Percentiles rank a stretch among this genome's conserved stretches.
These are phyloP conservation scores for Lasiosphaeris hirsuta DNA, from an alignment of 495 filamentous ascomycete species.

Conservation along the genomic window DNA sequence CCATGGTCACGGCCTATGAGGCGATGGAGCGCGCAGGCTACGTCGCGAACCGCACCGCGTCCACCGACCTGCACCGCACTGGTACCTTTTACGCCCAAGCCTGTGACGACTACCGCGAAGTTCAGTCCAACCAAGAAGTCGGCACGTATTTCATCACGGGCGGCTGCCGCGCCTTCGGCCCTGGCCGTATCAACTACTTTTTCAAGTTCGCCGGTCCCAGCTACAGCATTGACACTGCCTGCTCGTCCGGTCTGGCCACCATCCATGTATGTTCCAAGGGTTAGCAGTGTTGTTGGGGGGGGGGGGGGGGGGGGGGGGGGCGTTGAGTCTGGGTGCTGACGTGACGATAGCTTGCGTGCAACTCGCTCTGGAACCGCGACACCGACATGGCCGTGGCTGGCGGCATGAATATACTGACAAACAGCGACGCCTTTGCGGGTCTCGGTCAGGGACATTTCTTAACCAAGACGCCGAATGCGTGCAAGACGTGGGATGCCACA, in stretches of 20 bases:
- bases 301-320: too few species aligned
- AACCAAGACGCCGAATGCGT: slow-evolving; percentile 23
- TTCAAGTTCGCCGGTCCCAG: slow-evolving; percentile 39
- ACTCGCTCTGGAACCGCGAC: slow-evolving; percentile 65
- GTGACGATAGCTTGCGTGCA: slow-evolving; percentile 55
- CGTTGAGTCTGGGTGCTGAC: too few species aligned
- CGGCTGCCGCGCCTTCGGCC: slow-evolving; percentile 69
- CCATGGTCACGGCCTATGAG: slow-evolving; percentile 74
- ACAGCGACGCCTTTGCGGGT: slow-evolving; percentile 70
- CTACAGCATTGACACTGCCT: slow-evolving; percentile 45
- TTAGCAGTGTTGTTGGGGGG: too few species aligned
- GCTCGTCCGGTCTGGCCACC: slow-evolving; percentile 39
- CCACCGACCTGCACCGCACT: slow-evolving; percentile 67
- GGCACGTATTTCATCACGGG: slow-evolving; percentile 83
- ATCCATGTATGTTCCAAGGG: slow-evolving; percentile 38
- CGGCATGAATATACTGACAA: slow-evolving; percentile 63
- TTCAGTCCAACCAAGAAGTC: slow-evolving; percentile 72
- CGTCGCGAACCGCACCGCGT: slow-evolving; percentile 69
- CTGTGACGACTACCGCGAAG: slow-evolving; percentile 76
- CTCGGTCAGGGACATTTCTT: slow-evolving; percentile 38
- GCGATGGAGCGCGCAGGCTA: slow-evolving; percentile 78
- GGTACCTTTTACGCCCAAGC: slow-evolving; percentile 83
- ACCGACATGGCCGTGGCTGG: slow-evolving; percentile 61
- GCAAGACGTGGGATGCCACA: slow-evolving; percentile 21
- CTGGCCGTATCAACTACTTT: slow-evolving; percentile 39